Conservation (phyloP, 192 early-diverging fungal genomes). For the Umbelopsis sp. region DNA sequence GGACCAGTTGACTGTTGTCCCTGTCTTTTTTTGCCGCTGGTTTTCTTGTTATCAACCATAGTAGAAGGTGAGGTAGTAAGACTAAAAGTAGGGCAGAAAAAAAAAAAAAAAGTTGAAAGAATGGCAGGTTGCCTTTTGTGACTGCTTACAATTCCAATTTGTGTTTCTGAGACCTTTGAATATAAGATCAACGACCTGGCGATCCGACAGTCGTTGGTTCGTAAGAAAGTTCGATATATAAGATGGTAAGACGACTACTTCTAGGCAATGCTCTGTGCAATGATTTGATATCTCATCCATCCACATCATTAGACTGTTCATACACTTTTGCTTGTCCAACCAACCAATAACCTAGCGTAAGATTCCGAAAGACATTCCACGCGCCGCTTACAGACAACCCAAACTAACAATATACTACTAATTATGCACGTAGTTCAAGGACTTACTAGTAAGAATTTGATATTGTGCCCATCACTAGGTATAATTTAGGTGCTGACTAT, state of each 20-base stretch:
- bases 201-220: no score
- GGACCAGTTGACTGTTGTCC: conserved; percentile 5
- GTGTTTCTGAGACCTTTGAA: no score
- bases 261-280: no score
- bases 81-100: no score
- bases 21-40: conserved; percentile 15
- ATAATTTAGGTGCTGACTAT: background rate
- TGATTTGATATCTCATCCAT: background rate
- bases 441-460: conserved; percentile 31
- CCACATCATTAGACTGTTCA: conserved; percentile 15
- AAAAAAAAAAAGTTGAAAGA: no score
- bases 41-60: background rate
- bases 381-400: background rate
- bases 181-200: no score
- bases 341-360: conserved; percentile 15
- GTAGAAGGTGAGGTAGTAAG: background rate
- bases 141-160: no score
- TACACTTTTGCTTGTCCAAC: conserved; percentile 27
- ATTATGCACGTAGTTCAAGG: conserved; percentile 9
- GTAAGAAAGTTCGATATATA: no score
- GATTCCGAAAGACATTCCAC: background rate
- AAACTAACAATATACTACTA: background rate
- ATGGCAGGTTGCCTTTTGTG: no score
- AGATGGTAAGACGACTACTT: no score
- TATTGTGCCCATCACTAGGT: background rate